A percentile compares a stretch with the other conserved stretches of the same genome.
phyloP scores from a whole-genome alignment of 768 basidiomycete genomes.

The Punctularia strigosozonata region DNA sequence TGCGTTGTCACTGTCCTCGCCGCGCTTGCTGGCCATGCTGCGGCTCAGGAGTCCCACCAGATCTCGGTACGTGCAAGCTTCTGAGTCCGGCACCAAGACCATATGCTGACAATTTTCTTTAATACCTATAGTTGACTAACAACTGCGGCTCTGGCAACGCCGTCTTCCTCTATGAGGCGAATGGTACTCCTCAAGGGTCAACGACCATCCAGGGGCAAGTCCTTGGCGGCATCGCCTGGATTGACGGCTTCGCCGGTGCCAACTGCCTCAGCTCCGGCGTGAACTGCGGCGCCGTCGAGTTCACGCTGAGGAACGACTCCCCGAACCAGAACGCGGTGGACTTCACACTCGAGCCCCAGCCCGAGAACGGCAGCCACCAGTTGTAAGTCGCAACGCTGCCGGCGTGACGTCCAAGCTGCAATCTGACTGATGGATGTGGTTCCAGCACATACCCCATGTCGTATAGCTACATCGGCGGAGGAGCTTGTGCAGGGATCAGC shows the following conservation, averaged over 20 bases:
- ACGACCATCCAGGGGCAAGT: not conserved
- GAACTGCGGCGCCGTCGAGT: not conserved
- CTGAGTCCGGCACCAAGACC: not conserved
- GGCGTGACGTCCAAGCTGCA: no score
- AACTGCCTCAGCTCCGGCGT: not conserved
- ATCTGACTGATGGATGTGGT: not conserved
- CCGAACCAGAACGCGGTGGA: not conserved
- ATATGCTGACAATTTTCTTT: not conserved
- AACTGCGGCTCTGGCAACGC: not conserved
- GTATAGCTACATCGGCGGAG: not conserved
- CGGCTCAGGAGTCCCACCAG: not conserved
- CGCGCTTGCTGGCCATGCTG: not conserved
- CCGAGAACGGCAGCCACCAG: no score
- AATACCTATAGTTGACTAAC: not conserved
- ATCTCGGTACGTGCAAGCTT: not conserved
- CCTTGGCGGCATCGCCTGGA: not conserved
- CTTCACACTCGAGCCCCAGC: not conserved
- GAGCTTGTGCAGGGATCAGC: not conserved
- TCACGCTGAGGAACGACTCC: not conserved
- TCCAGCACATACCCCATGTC: not conserved
- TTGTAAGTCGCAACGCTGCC: no score
- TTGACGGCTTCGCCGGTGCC: not conserved
- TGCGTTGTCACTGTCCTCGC: no score
- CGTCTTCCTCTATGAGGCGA: not conserved
- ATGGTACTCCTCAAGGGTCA: not conserved